Conservation (phyloP, 139 green algal genomes). For the Chlorella sorokiniana region DNA sequence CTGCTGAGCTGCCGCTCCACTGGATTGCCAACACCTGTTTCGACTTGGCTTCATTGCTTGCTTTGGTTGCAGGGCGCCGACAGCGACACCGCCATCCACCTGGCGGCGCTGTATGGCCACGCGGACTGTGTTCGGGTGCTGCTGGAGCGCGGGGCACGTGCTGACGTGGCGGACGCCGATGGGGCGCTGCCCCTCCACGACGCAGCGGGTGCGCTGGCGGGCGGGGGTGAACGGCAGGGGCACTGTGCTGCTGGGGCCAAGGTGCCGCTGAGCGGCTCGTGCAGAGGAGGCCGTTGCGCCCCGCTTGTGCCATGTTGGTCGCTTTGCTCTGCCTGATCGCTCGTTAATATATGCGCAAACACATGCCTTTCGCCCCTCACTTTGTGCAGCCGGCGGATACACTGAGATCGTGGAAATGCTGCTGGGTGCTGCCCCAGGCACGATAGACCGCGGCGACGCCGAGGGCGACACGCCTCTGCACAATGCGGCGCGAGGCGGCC, state of each 20-base stretch:
- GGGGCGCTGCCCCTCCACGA: conserved; percentile 35
- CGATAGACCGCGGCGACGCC: conserved; percentile 22
- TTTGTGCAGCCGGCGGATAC: conserved; percentile 34
- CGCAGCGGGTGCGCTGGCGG: conserved; percentile 27
- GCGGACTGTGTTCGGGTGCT: conserved; percentile 37
- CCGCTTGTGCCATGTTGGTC: neutral
- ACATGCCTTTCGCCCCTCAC: neutral
- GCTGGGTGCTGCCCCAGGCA: neutral
- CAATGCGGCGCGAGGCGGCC: conserved; percentile 37
- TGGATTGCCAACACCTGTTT: neutral
- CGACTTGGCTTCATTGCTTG: neutral
- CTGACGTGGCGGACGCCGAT: conserved; percentile 33
- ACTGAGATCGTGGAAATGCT: conserved; percentile 25
- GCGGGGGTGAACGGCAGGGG: neutral
- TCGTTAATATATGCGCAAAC: no score
- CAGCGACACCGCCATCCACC: conserved; percentile 40
- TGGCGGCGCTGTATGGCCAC: conserved; percentile 42
- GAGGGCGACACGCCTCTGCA: conserved; percentile 42
- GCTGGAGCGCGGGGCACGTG: conserved; percentile 17
- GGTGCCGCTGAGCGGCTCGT: neutral
- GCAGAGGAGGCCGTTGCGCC: neutral
- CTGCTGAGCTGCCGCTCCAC: neutral
- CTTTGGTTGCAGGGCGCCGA: conserved; percentile 5
- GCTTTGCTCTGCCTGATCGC: no score
- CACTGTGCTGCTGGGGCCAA: neutral